Base-by-base conservation (phyloP, 192 early-diverging fungal genomes). In the Coemansia sp. region DNA sequence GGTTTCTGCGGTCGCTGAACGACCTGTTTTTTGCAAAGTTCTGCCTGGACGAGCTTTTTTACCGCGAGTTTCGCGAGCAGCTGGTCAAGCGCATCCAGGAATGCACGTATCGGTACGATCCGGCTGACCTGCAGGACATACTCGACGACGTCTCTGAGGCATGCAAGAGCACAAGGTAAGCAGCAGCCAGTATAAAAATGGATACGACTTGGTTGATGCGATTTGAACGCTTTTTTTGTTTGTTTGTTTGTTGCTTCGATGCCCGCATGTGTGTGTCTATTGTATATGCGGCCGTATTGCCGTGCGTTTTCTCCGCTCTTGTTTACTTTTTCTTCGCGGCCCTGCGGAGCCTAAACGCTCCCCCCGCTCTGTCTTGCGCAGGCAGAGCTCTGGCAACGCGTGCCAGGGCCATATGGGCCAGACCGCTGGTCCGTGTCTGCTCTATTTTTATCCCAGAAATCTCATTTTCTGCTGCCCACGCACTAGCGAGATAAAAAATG, bases 11-110 rank as follows among this genome's bases (percentile, higher is more conserved):
- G 30, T 66, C 81, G 23, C 55, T 82, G 62, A 74, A 74, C 52
- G 81, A 82, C 48, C 45, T 82, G 25, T 73, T 82, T 57, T 82
- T 82, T 58, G 66, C 68, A 29, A 78, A 78, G 54, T 82, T 78
- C 49, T 77, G 75, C 47, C 71, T 77, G 10, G 81, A 82, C 23
- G 81, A 82, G 65, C 68, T 82, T 28, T 74, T 78, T 52, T 78
- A 67, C 61, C 61, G 72, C 54, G 75, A 74, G 56, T 69, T 74
- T 39, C 75, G 75, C 57, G 71, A 82, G 59, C 75, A 71, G 62
- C 62, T 82, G 47, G 68, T 78, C 49, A 65, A 53, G 57, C 75
- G 81, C 46, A 67, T 82, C 20, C 81, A 77, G 55, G 63, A 75
- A 53, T 72, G 75, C 67, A 72, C 81, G 35, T 69, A 68, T 55